phyloP scores from a whole-genome alignment of 1,139 yeast genomes.

The Hyphopichia wangnamkhiaoensis region DNA sequence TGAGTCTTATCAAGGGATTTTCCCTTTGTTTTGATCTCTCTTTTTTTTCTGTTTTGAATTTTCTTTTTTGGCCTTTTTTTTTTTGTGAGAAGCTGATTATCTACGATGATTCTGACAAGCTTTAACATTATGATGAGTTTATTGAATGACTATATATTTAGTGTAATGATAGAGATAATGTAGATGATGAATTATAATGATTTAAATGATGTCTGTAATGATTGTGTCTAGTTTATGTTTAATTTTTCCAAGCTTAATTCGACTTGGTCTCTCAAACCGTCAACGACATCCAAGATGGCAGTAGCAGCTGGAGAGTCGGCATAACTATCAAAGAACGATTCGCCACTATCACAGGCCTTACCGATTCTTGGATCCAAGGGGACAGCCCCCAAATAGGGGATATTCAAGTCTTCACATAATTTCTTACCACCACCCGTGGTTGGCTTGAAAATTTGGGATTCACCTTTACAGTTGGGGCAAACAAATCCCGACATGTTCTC shows the following conservation, averaged over 20 bases:
- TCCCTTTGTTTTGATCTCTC: too few relatives aligned
- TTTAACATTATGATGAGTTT: too few relatives aligned
- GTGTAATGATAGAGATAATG: too few relatives aligned
- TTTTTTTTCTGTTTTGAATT: too few relatives aligned
- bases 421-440: constrained; percentile 96
- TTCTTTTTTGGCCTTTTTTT: too few relatives aligned
- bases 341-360: constrained; percentile 84
- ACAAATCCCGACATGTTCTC: constrained; percentile 99
- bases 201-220: neutral
- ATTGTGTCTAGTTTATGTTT: too few relatives aligned
- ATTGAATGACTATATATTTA: too few relatives aligned
- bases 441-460: constrained; percentile 86
- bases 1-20: too few relatives aligned
- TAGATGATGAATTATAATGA: neutral
- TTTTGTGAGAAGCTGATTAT: too few relatives aligned
- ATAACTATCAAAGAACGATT: constrained; percentile 74
- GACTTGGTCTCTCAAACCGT: constrained; percentile 50
- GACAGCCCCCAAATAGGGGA: constrained; percentile 85
- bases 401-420: constrained; percentile 72
- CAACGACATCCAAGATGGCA: constrained; percentile 84
- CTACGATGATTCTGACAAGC: too few relatives aligned
- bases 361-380: constrained; percentile 97
- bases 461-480: constrained; percentile 91
- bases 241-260: constrained; percentile 25
- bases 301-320: constrained; percentile 94